Evolutionary conservation across 1,284 basidiomycete genomes (phyloP).

Genomic region (Tilletiopsis washingtonensis): DNA sequence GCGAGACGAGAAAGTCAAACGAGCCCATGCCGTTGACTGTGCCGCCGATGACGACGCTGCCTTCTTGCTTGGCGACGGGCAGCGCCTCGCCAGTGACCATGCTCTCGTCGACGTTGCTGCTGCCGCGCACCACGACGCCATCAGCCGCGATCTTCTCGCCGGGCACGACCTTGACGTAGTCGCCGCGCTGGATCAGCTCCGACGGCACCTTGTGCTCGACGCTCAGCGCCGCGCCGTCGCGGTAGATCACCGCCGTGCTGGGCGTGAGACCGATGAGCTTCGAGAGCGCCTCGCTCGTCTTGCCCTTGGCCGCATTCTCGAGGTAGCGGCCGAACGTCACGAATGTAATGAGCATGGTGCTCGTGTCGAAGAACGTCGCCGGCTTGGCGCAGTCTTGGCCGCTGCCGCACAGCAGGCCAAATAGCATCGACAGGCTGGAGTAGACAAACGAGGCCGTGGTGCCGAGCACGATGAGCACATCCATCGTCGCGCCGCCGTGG

Average conservation of each 20-base stretch:
- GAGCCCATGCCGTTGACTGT: slow-evolving; percentile 94
- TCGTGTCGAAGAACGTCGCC: slow-evolving; percentile 94
- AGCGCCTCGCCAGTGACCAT: slow-evolving; percentile 96
- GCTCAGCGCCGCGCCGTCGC: slow-evolving; percentile 54
- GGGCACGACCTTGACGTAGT: slow-evolving; percentile 86
- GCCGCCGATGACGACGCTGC: slow-evolving; percentile 83
- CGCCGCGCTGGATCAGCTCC: slow-evolving; percentile 88
- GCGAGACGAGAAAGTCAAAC: slow-evolving; percentile 88
- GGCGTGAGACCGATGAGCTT: slow-evolving; percentile 92
- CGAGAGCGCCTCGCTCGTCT: slow-evolving; percentile 89
- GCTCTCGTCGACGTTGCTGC: slow-evolving; percentile 86
- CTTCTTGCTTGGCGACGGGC: slow-evolving; percentile 72
- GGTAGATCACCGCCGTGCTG: slow-evolving; percentile 89
- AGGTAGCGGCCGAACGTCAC: slow-evolving; percentile 90
- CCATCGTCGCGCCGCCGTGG: slow-evolving; percentile 77
- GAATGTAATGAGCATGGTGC: slow-evolving; percentile 96
- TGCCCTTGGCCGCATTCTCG: slow-evolving; percentile 93
- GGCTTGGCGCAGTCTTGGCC: slow-evolving; percentile 58
- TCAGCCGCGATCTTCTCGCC: slow-evolving; percentile 96
- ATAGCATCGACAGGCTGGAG: slow-evolving; percentile 63
- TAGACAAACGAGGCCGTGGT: slow-evolving; percentile 90
- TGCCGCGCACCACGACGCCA: slow-evolving; percentile 76
- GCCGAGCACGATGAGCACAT: slow-evolving; percentile 90
- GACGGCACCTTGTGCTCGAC: slow-evolving; percentile 84
- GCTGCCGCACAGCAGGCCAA: slow-evolving; percentile 23